phyloP scores from a whole-genome alignment of 1,284 basidiomycete species.

The Pseudozyma pruni region DNA sequence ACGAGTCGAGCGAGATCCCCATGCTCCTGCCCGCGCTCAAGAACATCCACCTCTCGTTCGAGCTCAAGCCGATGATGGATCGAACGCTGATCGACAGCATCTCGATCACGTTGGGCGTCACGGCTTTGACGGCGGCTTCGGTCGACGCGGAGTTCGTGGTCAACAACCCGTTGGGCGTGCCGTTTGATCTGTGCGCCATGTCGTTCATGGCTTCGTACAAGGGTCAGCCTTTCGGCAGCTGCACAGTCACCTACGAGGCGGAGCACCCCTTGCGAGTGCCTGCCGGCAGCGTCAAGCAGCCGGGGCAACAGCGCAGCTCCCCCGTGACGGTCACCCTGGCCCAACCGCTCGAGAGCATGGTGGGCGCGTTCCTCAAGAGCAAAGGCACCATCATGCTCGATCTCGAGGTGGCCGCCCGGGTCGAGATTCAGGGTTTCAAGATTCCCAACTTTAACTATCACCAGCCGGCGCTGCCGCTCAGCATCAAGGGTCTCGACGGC shows the following conservation, averaged over 20 bases:
- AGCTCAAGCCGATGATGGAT: constrained; percentile 54
- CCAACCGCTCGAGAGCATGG: constrained; percentile 51
- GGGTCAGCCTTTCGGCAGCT: constrained; percentile 53
- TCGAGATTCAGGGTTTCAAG: constrained; percentile 53
- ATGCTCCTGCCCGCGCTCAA: constrained; percentile 46
- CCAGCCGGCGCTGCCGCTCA: constrained; percentile 51
- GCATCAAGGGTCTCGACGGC: constrained; percentile 49
- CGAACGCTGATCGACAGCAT: constrained; percentile 56
- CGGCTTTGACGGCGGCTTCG: constrained; percentile 49
- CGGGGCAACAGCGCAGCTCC: constrained; percentile 32
- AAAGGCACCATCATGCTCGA: constrained; percentile 55
- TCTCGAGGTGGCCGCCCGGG: constrained; percentile 45
- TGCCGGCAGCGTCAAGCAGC: constrained; percentile 36
- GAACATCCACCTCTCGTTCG: constrained; percentile 45
- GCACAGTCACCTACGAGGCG: constrained; percentile 27
- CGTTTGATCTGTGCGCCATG: constrained; percentile 51
- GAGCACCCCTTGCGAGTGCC: constrained; percentile 41
- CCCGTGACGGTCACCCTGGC: constrained; percentile 43
- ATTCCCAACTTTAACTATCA: constrained; percentile 53
- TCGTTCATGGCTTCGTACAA: constrained; percentile 53
- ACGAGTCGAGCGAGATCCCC: constrained; percentile 44
- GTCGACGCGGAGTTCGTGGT: constrained; percentile 54
- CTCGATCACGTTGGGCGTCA: constrained; percentile 51
- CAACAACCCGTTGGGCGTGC: constrained; percentile 55
- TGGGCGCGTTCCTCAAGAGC: constrained; percentile 51